Evolutionary conservation across 768 basidiomycete genomes (phyloP).

Genomic region (Sistotremastrum suecicum): DNA sequence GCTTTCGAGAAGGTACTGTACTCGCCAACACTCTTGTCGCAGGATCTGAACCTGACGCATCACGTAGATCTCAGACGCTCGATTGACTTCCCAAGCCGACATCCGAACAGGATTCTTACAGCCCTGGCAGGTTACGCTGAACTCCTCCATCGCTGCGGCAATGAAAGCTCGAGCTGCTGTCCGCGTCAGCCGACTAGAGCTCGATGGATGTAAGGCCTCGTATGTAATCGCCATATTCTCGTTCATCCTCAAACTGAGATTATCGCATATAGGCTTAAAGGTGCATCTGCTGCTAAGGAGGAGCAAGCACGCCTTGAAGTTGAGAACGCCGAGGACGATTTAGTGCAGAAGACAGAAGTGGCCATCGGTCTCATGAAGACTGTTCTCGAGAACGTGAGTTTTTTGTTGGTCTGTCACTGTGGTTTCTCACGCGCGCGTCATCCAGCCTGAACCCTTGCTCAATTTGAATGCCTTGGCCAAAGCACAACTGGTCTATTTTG

Average conservation of each 20-base stretch:
- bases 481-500: slow-evolving; percentile 66
- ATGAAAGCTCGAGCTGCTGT: slow-evolving; percentile 87
- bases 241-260: neutral
- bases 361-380: slow-evolving; percentile 96
- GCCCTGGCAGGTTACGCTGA: slow-evolving; percentile 82
- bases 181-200: slow-evolving; percentile 63
- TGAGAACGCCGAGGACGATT: slow-evolving; percentile 88
- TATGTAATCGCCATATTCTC: slow-evolving; percentile 22
- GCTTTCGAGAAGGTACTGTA: slow-evolving; percentile 59
- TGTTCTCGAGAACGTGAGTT: slow-evolving; percentile 88
- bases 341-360: slow-evolving; percentile 96
- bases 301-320: slow-evolving; percentile 89
- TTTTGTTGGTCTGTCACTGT: neutral
- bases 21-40: neutral
- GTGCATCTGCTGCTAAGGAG: slow-evolving; percentile 55
- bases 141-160: slow-evolving; percentile 73
- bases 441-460: slow-evolving; percentile 88
- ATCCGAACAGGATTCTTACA: slow-evolving; percentile 55
- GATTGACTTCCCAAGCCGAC: slow-evolving; percentile 64
- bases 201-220: slow-evolving; percentile 85
- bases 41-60: neutral
- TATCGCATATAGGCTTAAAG: slow-evolving; percentile 50
- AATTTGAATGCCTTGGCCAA: slow-evolving; percentile 86
- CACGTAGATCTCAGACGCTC: slow-evolving; percentile 45
- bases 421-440: neutral